Percentiles rank a stretch among this genome's conserved stretches.
phyloP scores from a whole-genome alignment of 2,329 filamentous ascomycete species.

The Fusarium scirpi region DNA sequence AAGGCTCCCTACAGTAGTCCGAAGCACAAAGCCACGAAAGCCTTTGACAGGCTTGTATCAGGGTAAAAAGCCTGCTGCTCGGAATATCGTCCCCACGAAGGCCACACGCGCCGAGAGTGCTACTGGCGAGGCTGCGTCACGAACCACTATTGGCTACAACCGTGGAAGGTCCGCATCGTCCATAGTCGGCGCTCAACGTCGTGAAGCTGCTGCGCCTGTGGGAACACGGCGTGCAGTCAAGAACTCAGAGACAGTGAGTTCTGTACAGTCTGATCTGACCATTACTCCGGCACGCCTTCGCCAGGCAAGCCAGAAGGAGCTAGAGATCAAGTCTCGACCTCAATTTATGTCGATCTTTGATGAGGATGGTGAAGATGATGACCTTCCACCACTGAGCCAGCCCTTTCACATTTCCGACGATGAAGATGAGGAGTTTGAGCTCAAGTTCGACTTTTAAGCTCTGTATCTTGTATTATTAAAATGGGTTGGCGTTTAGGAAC shows the following conservation, averaged over 20 bases:
- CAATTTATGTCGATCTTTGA: constrained; percentile 71
- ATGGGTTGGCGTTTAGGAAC: constrained; percentile 36
- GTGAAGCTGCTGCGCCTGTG: constrained; percentile 25
- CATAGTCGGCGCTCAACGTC: constrained; percentile 53
- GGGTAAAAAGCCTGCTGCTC: constrained; percentile 48
- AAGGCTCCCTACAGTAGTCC: constrained; percentile 6
- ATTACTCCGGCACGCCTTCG: constrained; percentile 60
- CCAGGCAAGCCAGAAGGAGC: constrained; percentile 41
- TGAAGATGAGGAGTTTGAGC: constrained; percentile 67
- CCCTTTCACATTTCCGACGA: constrained; percentile 54
- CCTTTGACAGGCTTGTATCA: constrained; percentile 50
- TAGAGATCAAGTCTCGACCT: constrained; percentile 54
- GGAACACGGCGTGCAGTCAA: constrained; percentile 34
- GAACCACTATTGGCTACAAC: constrained; percentile 86
- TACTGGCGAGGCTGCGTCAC: constrained; percentile 75
- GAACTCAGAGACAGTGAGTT: constrained; percentile 26
- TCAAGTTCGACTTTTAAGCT: constrained; percentile 58
- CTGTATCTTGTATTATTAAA: constrained; percentile 24
- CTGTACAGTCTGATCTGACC: constrained; percentile 52
- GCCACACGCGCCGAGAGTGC: constrained; percentile 67
- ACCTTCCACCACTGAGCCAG: constrained; percentile 46
- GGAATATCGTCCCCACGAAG: constrained; percentile 59
- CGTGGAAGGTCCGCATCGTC: constrained; percentile 74
- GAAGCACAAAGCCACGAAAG: constrained; percentile 41
- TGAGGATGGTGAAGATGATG: constrained; percentile 56